Percentiles rank a stretch among this genome's conserved stretches.
These are phyloP conservation scores for Annulohypoxylon stygium DNA, from an alignment of 495 filamentous ascomycete species.

Conservation along the genomic window DNA sequence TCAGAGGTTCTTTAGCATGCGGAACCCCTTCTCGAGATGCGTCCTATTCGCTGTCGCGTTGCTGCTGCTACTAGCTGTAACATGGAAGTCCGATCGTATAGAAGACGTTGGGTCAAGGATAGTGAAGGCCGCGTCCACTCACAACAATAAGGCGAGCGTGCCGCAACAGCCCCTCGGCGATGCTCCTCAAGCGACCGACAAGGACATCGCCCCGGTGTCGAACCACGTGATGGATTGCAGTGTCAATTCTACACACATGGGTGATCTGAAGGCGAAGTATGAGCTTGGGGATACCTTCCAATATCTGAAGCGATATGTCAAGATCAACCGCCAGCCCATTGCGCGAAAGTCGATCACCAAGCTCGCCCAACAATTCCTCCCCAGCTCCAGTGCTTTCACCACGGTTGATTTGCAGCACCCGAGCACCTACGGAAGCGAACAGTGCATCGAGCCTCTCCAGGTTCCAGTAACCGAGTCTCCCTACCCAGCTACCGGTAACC, in stretches of 20 bases:
- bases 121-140: constrained; percentile 53
- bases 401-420: constrained; percentile 58
- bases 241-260: constrained; percentile 59
- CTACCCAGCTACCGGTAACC: constrained; percentile 60
- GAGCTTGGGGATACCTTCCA: constrained; percentile 62
- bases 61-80: constrained; percentile 51
- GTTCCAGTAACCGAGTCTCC: constrained; percentile 62
- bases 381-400: constrained; percentile 55
- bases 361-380: constrained; percentile 60
- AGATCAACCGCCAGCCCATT: constrained; percentile 58
- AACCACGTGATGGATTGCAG: constrained; percentile 57
- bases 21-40: constrained; percentile 59
- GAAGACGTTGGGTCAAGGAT: constrained; percentile 56
- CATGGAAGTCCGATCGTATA: constrained; percentile 55
- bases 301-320: constrained; percentile 66
- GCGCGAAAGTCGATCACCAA: constrained; percentile 62
- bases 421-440: constrained; percentile 55
- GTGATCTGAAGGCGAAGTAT: constrained; percentile 58
- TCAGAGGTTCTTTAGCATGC: constrained; percentile 58
- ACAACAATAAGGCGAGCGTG: constrained; percentile 46
- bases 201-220: constrained; percentile 39
- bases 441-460: constrained; percentile 62
- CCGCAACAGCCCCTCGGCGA: constrained; percentile 52
- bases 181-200: constrained; percentile 35
- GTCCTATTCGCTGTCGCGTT: constrained; percentile 55